Conservation (phyloP, 768 basidiomycete species). For the Goffeauzyma gilvescens region DNA sequence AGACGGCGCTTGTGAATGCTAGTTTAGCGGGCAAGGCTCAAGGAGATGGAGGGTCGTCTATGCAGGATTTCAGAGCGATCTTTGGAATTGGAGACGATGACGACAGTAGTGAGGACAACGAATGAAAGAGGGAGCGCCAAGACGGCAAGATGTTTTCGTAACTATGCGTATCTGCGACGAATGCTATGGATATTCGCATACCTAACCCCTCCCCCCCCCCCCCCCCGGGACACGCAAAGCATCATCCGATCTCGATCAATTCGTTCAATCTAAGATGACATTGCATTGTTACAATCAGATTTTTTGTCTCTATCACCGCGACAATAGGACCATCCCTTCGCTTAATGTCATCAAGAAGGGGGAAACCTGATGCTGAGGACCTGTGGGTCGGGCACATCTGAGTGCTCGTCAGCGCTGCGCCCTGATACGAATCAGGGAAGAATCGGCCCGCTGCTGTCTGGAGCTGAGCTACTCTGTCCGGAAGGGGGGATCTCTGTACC, state of each 20-base stretch:
- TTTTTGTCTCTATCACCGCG: background rate
- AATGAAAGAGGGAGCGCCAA: constrained; percentile 4
- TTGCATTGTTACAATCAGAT: background rate
- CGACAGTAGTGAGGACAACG: constrained; percentile 17
- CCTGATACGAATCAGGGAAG: too few species aligned
- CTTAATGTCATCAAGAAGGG: too few species aligned
- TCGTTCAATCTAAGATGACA: background rate
- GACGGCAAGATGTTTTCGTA: constrained; percentile 1
- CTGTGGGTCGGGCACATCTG: too few species aligned
- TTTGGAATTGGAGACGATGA: constrained; percentile 28
- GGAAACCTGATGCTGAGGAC: too few species aligned
- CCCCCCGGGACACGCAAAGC: background rate
- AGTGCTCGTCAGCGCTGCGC: too few species aligned
- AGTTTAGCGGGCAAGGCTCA: constrained; percentile 22
- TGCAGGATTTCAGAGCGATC: constrained; percentile 31
- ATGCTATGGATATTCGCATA: background rate
- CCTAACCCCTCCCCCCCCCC: background rate
- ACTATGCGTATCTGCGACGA: background rate
- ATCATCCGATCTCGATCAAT: background rate
- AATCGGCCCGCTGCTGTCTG: too few species aligned
- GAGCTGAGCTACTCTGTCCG: too few species aligned
- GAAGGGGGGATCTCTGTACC: too few species aligned
- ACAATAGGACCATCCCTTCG: background rate
- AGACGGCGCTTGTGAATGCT: constrained; percentile 30
- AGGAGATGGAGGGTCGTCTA: constrained; percentile 17